Evolutionary conservation across 768 basidiomycete species (phyloP), one percentile per base, ranked within the genome.

Genomic region (Leccinum obscurum): DNA sequence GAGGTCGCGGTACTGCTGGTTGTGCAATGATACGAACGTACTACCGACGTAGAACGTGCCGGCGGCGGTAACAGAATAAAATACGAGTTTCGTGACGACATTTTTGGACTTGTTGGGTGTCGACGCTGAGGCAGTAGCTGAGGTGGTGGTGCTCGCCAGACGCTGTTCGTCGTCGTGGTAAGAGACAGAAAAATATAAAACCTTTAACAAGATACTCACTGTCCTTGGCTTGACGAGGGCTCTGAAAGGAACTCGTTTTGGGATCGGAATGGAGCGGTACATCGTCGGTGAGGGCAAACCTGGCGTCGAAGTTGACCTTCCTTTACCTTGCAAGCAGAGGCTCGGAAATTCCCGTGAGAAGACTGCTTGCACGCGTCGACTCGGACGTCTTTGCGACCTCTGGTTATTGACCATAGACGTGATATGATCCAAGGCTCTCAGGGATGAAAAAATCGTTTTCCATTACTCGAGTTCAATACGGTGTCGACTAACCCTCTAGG

Each of bases 11-110:
- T 95, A 97, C 2, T 78, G 73, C 15, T 48, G 20, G 20, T 48
- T 48, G 10, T 48, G 46, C n/a, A 48, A 46, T 4, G 92, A 85
- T 59, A 86, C 77, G 73, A 91, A 89, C 9, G 88, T 84, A 74
- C 93, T 93, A 54, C 88, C 85, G 60, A 87, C 77, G 80, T 95
- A 96, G 78, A 94, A 93, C 17, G 87, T 85, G 52, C 88, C 84
- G 17, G 85, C 84, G 22, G 85, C 80, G 10, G 85, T 80, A 48
- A 88, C 76, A 15, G 91, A 87, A 56, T 89, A 85, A 74, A 88
- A 78, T 34, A 95, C 70, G 55, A 93, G 75, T 55, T 77, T 80
- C 58, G 86, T 82, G 51, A 92, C 75, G 56, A 85, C 59, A 53
- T 76, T 72, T 62, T 77, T 83, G 71, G 82, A 82, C 74, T 85